Base-by-base conservation (phyloP, 2,329 filamentous ascomycete species). In the Talaromyces islandicus region DNA sequence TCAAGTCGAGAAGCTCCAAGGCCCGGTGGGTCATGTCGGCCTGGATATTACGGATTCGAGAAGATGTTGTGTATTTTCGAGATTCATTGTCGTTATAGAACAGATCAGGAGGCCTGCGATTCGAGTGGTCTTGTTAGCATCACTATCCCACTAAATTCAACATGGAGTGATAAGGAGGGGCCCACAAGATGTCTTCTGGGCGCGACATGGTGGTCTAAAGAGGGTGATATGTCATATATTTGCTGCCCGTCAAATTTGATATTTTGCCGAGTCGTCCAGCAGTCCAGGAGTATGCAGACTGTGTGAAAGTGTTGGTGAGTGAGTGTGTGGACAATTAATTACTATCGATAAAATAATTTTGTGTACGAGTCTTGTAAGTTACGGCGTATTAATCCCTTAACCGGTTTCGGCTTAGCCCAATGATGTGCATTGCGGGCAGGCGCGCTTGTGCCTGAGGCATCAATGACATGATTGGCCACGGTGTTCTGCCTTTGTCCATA, bases 71-170 rank as follows among this genome's bases (percentile, higher is more conserved):
- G 81, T 99, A 99, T 82, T 97, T 97, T 73, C 90, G 89, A 32
- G 94, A 93, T 81, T 97, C 93, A 75, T 83, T 82, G 79, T 97
- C 93, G 81, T 97, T 89, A 83, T 99, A 99, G 81, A 96, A 95
- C 72, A 97, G 88, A 78, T 99, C 94, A 65, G 94, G 93, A 56
- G 92, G 91, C 73, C 91, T 95, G 74, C 25, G 17, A 9, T 24
- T 24, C 17, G 12, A 53, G 25, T 61, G 55, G 53, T 29, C 7
- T 58, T 25, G 21, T 57, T 48, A 43, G 54, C 7, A 11, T 56
- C 38, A 48, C 17, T 35, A 41, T 58, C 14, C 62, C 66, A 67
- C 62, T 62, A 59, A 65, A 65, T 63, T 62, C 56, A 60, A 58
- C 57, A 57, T 54, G 50, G 43, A 53, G 62, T 59, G 50, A 58